Evolutionary conservation across 768 basidiomycete species (phyloP).

Genomic region (Collybiopsis confluens): DNA sequence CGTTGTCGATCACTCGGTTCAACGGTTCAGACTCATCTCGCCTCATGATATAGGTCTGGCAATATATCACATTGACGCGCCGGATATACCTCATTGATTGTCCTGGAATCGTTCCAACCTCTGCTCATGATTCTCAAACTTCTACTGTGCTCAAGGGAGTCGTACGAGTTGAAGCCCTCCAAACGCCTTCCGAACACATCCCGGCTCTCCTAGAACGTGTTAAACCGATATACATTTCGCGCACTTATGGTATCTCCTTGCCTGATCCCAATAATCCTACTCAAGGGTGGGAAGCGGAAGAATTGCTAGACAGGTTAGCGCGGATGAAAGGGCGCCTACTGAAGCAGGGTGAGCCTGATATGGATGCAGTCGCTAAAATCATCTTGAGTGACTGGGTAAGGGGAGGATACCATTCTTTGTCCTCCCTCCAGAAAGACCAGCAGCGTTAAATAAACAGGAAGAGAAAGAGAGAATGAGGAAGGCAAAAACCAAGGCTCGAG

Average conservation of each 20-base stretch:
- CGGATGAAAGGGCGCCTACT: constrained; percentile 88
- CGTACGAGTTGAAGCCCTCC: constrained; percentile 90
- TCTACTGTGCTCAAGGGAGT: constrained; percentile 95
- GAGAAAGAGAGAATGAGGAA: constrained; percentile 46
- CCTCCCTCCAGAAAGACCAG: constrained; percentile 78
- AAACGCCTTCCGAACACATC: constrained; percentile 91
- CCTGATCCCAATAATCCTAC: constrained; percentile 51
- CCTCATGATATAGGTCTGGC: constrained; percentile 70
- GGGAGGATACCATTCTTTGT: constrained; percentile 98
- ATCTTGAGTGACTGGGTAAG: constrained; percentile 95
- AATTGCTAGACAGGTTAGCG: constrained; percentile 80
- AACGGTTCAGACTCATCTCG: no score
- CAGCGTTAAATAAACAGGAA: constrained; percentile 64
- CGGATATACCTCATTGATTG: constrained; percentile 99
- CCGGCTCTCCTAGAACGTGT: constrained; percentile 83
- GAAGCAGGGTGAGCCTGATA: constrained; percentile 92
- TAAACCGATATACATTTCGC: constrained; percentile 88
- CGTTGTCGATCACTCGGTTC: no score
- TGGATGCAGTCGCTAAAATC: constrained; percentile 91
- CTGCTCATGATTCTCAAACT: constrained; percentile 85
- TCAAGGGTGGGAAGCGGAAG: constrained; percentile 65
- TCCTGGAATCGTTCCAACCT: constrained; percentile 95
- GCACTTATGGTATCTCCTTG: constrained; percentile 72
- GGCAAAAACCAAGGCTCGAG: constrained; percentile 34
- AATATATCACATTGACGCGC: constrained; percentile 96